Conservation (phyloP, 1,139 yeast genomes). For the Geotrichum aggregatum region DNA sequence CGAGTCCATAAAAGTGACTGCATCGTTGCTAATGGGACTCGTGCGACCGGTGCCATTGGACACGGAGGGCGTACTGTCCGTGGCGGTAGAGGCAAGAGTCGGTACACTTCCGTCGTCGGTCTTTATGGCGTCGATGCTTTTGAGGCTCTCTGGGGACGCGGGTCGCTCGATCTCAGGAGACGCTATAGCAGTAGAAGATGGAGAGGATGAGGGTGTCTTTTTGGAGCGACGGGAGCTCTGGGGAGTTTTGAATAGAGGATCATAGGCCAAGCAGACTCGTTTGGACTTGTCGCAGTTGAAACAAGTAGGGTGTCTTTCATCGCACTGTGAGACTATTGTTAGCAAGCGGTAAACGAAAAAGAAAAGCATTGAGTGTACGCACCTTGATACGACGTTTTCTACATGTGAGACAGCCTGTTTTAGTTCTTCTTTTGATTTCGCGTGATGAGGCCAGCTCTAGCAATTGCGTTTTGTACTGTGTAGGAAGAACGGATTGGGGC, state of each 20-base stretch:
- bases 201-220: not conserved
- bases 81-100: not conserved
- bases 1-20: not conserved
- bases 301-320: conserved; percentile 70
- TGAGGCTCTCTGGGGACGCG: conserved; percentile 6
- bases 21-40: conserved; percentile 11
- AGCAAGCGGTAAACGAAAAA: no score
- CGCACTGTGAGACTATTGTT: conserved; percentile 45
- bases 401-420: conserved; percentile 75
- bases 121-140: not conserved
- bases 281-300: conserved; percentile 67
- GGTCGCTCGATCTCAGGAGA: not conserved
- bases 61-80: conserved; percentile 2
- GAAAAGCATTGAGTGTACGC: conserved; percentile 9
- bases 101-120: not conserved
- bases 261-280: conserved; percentile 68
- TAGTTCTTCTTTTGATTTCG: conserved; percentile 47
- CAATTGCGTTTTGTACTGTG: conserved; percentile 12
- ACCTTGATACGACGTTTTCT: conserved; percentile 56
- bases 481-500: not conserved
- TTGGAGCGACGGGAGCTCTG: conserved; percentile 24
- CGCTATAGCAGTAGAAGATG: not conserved
- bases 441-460: conserved; percentile 14
- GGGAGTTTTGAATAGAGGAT: conserved; percentile 33
- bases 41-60: conserved; percentile 2